Percentiles rank a stretch among this genome's conserved stretches.
phyloP scores from a whole-genome alignment of 2,329 filamentous ascomycete species.

The Alternaria novae-zelandiae region DNA sequence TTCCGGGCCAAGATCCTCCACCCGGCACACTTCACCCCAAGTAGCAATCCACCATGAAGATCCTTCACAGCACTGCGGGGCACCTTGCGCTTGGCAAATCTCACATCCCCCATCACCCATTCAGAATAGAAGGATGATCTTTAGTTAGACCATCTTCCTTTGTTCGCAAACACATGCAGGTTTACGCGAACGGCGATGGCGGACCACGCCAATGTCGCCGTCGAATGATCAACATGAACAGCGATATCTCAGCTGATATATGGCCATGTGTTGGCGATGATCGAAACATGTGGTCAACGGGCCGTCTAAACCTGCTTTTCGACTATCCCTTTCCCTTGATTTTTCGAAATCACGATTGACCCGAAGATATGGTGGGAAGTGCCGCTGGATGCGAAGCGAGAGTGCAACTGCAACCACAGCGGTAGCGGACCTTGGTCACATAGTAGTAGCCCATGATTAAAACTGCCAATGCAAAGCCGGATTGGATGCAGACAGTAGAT shows the following conservation, averaged over 20 bases:
- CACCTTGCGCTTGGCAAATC: background rate
- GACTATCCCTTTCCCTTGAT: background rate
- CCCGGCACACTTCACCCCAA: background rate
- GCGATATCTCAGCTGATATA: background rate
- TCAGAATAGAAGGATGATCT: background rate
- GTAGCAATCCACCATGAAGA: background rate
- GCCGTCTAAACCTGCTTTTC: background rate
- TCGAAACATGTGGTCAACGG: background rate
- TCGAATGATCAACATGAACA: background rate
- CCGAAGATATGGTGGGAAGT: background rate
- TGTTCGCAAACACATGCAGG: background rate
- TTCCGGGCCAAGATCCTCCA: background rate
- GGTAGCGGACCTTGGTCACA: background rate
- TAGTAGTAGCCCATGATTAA: background rate
- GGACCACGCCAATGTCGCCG: background rate
- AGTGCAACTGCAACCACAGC: background rate
- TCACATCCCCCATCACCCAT: background rate
- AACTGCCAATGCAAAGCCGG: background rate
- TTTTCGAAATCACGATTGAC: background rate
- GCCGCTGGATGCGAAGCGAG: background rate
- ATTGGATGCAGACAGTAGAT: background rate
- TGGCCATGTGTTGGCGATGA: background rate
- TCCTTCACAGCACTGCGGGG: background rate
- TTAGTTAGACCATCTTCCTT: background rate
- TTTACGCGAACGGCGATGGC: background rate